Evolutionary conservation across 768 basidiomycete species (phyloP), one percentile per base, ranked within the genome.

Genomic region (Lentinula lateritia): DNA sequence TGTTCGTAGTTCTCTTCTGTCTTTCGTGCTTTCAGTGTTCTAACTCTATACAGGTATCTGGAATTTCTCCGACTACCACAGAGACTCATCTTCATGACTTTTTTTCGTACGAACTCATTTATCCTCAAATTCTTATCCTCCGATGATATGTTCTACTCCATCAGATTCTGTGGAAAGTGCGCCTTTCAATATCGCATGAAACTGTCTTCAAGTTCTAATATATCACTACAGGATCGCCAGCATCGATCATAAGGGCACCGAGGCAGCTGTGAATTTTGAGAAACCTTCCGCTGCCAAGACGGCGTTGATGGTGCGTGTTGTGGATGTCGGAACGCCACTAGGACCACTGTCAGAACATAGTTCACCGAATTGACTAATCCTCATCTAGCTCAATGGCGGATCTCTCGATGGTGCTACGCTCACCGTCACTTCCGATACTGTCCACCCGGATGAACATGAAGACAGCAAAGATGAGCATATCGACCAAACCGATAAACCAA

Each of bases 91-190:
- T 98, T 59, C 75, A 84, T 65, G 88, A 94, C 64, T 93, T 90
- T 75, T 93, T 94, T 78, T 81, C 86, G 90, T 91, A 78, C 50
- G 85, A 73, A 46, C 60, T 16, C 43, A 23, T 23, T 54, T 38
- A n/a, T 38, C 15, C 28, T n/a, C 12, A 16, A 28, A 41, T 13
- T 13, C 32, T 57, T 59, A 56, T 60, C 42, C 28, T 53, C 41
- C 5, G n/a, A 61, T 62, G 62, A 39, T 10, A 16, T 20, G n/a
- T 15, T 23, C 42, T 50, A 64, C 36, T 65, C 59, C 50, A 57
- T 55, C 54, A 92, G 90, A 2, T 97, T 96, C 76, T 97, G 94
- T 70, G 95, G 95, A 77, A 89, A 84, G 88, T 88, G 68, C 69
- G 83, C 69, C 4, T 15, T 20, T 12, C 43, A 58, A n/a, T 28